phyloP scores from a whole-genome alignment of 1,284 basidiomycete genomes.

The Clitocybe nebularis region DNA sequence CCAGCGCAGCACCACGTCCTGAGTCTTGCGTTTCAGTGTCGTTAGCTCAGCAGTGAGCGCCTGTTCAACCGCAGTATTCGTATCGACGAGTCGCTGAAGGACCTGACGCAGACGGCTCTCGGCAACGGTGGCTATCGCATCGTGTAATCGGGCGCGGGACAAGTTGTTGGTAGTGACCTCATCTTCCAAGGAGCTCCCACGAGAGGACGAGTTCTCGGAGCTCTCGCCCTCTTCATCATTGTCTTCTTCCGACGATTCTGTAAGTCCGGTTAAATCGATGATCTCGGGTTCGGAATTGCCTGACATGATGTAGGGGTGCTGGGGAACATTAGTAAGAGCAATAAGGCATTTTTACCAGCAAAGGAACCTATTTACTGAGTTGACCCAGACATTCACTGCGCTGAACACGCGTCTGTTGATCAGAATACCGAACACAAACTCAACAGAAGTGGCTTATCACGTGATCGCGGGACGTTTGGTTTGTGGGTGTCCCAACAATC shows the following conservation, averaged over 20 bases:
- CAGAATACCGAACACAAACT: too few relatives aligned
- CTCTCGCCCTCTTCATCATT: slow-evolving; percentile 19
- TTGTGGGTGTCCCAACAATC: too few relatives aligned
- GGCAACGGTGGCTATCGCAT: slow-evolving; percentile 36
- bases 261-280: slow-evolving; percentile 37
- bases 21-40: slow-evolving; percentile 30
- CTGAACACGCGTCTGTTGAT: too few relatives aligned
- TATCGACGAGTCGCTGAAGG: slow-evolving; percentile 32
- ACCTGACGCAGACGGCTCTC: slow-evolving; percentile 39
- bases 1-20: slow-evolving; percentile 37
- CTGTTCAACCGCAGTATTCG: slow-evolving; percentile 36
- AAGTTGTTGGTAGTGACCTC: slow-evolving; percentile 34
- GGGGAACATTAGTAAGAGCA: too few relatives aligned
- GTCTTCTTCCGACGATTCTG: slow-evolving; percentile 28
- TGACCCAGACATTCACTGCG: too few relatives aligned
- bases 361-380: too few relatives aligned
- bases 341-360: not conserved
- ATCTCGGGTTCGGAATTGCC: slow-evolving; percentile 26
- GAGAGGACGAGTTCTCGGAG: slow-evolving; percentile 21
- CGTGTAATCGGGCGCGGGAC: slow-evolving; percentile 36
- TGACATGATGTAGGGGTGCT: too few relatives aligned
- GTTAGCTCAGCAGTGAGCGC: slow-evolving; percentile 41
- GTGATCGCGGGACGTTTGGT: too few relatives aligned
- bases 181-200: slow-evolving; percentile 22
- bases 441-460: too few relatives aligned